Conservation (phyloP, 768 basidiomycete species). For the Leucosporidium yakuticum region DNA sequence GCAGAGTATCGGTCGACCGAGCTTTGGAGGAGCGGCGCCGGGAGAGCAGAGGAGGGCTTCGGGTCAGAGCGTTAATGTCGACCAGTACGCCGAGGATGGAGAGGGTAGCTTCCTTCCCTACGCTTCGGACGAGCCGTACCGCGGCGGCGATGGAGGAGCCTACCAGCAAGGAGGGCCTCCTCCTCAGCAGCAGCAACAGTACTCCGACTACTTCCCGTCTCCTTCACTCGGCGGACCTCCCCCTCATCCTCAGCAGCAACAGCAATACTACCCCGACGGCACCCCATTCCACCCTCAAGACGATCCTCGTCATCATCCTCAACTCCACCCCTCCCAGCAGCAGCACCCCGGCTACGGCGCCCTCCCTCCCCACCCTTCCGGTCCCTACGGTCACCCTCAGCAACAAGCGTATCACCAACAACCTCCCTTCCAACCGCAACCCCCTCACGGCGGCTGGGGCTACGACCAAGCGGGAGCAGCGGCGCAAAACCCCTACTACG, state of each 20-base stretch:
- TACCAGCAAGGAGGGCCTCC: background rate
- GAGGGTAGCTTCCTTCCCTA: too few relatives aligned
- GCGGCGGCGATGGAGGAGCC: too few relatives aligned
- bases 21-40: too few relatives aligned
- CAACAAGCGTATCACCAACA: background rate
- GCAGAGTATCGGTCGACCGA: background rate
- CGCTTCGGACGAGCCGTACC: too few relatives aligned
- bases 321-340: slow-evolving; percentile 5
- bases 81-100: too few relatives aligned
- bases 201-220: slow-evolving; percentile 9
- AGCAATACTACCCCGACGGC: too few relatives aligned
- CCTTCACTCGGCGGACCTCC: background rate
- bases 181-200: background rate
- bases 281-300: too few relatives aligned
- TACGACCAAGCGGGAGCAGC: slow-evolving; percentile 30
- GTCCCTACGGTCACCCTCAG: background rate
- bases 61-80: too few relatives aligned
- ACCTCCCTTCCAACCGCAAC: slow-evolving; percentile 19
- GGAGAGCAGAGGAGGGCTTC: too few relatives aligned
- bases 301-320: background rate
- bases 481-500: slow-evolving; percentile 34
- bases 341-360: too few relatives aligned
- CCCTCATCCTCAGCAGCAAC: too few relatives aligned
- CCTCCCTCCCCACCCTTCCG: background rate
- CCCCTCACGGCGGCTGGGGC: slow-evolving; percentile 12